Base-by-base conservation (phyloP, 2,329 filamentous ascomycete genomes). In the Fusarium sublunatum region DNA sequence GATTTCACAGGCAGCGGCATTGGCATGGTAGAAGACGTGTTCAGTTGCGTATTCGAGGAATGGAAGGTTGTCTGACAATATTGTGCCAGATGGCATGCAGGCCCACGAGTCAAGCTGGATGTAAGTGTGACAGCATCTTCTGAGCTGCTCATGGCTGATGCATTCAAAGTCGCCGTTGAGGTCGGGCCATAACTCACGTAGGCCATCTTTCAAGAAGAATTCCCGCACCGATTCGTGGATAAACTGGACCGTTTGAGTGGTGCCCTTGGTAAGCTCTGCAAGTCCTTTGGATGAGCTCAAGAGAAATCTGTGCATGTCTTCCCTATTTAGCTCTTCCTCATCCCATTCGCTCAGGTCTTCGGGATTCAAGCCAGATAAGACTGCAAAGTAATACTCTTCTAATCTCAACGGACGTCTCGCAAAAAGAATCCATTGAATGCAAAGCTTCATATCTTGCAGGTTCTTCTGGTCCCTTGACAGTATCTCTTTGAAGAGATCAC, bases 221-320 rank as follows among this genome's bases (percentile, higher is more conserved):
- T 83, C 81, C 4, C 76, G 67, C 0, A 84, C 81, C 0, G 82
- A 82, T 59, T 83, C 80, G 49, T 85, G 82, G n/a, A 84, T 83
- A 58, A 40, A 82, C 54, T 82, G 81, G 6, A 82, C 75, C 0
- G 63, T 75, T 6, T 50, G 60, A 1, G 13, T 25, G 22, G 69
- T 58, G 0, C 69, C 64, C 32, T 69, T 74, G 1, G 74, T 78
- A 2, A 74, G 53, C 53, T 82, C 79, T 0, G 76, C 77, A 15
- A 83, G 74, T 0, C 82, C 81, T 59, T 82, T 83, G 0, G 81
- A 83, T 0, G 71, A 77, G 40, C 67, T 72, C 0, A 77, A 53
- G 0, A 83, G 68, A 35, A 73, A 80, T 10, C 49, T 67, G 5
- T 69, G 39, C 58, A 80, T 76, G 15, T 49, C 4, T 5, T 36